Base-by-base conservation (phyloP, 73 alveolate genomes). In the Paraurostyla sp. region DNA sequence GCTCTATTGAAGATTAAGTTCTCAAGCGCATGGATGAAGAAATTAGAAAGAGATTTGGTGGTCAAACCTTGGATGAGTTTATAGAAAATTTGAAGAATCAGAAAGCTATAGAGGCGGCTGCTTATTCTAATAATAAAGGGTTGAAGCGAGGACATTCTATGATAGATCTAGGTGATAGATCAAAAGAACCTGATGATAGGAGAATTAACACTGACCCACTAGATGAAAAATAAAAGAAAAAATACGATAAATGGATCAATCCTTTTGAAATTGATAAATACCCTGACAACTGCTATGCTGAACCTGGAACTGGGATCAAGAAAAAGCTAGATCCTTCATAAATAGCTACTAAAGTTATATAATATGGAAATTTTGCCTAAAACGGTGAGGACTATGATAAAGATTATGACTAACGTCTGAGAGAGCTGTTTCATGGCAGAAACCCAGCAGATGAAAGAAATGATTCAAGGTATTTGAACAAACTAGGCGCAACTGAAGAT, bases 121-220 rank as follows among this genome's bases (percentile, higher is more conserved):
- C 86, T 45, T 6, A 73, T 48, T 7, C 25, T 1, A 1, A 7
- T 29, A 73, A 48, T 2, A 48, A 27, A 45, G 13, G 23, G 6
- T 60, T 35, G 7, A 78, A 54, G 71, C 41, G 71, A 73, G 29
- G 57, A n/a, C 27, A n/a, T 0, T 78, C 89, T 23, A 78, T 78
- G 89, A 23, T 18, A 3, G 80, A 78, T 38, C 35, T 78, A 3
- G 76, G 78, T 27, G 78, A 54, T 54, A 23, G 78, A 51, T 2
- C 76, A 11, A 78, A 52, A 78, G 89, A 78, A 35, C 80, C 13
- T 51, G 89, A 78, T 36, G 80, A 50, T 16, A 22, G 89, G 9
- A 40, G 78, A 32, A 29, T 78, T 22, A 40, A 78, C 43, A 78
- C 89, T 4, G 89, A 78, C 46, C 89, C 89, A 11, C 32, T 78